Percentiles rank a stretch among this genome's conserved stretches.
Conservation (phyloP, 257 asterid species). For the Linaria vulgaris region DNA sequence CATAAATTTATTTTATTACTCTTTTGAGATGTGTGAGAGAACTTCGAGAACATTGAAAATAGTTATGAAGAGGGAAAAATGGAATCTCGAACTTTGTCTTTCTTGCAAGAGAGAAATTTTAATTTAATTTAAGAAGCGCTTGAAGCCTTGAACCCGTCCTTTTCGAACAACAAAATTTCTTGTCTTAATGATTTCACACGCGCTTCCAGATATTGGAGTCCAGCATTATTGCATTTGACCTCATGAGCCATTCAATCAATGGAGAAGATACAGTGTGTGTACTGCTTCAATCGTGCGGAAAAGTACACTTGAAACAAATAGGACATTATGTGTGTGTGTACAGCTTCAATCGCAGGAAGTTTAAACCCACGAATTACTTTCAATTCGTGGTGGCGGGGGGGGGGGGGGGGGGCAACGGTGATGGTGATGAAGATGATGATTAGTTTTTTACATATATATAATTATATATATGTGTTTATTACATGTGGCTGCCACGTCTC, state of each 20-base stretch:
- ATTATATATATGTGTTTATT: no score
- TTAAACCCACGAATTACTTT: no score
- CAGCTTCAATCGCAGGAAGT: no score
- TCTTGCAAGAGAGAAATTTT: constrained; percentile 21
- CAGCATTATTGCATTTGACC: not conserved
- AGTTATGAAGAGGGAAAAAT: constrained; percentile 26
- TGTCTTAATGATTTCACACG: constrained; percentile 26
- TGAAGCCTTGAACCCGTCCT: constrained; percentile 10
- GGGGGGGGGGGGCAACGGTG: no score
- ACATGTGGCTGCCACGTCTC: no score
- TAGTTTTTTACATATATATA: no score
- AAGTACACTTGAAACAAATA: no score
- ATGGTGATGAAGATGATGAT: no score
- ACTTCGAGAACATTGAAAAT: constrained; percentile 24
- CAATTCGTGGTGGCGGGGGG: no score
- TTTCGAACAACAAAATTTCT: not conserved
- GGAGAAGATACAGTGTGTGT: no score
- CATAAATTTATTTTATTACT: constrained; percentile 22
- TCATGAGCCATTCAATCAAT: not conserved
- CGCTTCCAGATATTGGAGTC: not conserved
- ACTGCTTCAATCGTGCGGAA: no score
- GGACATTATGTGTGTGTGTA: no score
- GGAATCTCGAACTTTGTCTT: constrained; percentile 34
- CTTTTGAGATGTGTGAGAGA: constrained; percentile 20
- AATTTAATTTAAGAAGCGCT: constrained; percentile 11